Base-by-base conservation (phyloP, 495 filamentous ascomycete genomes). In the Poronia punctata region DNA sequence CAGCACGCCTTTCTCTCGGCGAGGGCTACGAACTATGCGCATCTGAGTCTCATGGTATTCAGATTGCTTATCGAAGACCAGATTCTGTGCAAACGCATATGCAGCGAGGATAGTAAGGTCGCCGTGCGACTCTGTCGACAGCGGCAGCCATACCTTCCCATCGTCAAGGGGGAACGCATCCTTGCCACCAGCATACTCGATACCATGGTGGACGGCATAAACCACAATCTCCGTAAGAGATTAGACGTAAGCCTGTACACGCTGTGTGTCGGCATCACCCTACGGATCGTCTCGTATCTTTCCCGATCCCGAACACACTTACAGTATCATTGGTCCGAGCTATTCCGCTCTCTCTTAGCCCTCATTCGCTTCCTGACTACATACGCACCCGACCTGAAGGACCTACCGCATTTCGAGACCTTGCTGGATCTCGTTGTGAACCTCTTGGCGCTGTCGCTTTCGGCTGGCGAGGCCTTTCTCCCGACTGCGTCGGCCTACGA, bases 271-370 rank as follows among this genome's bases (percentile, higher is more conserved):
- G 84, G 83, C 40, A 80, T 93, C 40, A 72, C 88, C 43, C 72
- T 88, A 35, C 82, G 89, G 34, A 67, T 90, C 41, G 69, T 94
- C 36, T 86, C 87, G 15, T 89, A 88, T 64, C 74, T 95, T 11
- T 84, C 83, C 29, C 79, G 80, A 43, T 85, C 81, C 38, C 80
- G 85, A 46, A 86, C 80, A 41, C 75, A 85, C 27, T 69, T 92
- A 21, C 59, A 70, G 12, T 96, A 95, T 59, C 93, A 98, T 67
- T 98, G 93, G 93, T 81, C 88, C 18, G 86, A 97, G 43, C 74
- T 97, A 21, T 98, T 93, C 80, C 82, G 89, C 41, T 84, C 83
- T 5, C 75, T 98, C 11, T 78, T 97, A 16, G 83, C 85, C 18
- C 80, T 96, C 34, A 80, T 96, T 59, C 85, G 87, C 34, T 97